These are phyloP conservation scores for Pulchroboletus neoregius DNA, from an alignment of 1,284 basidiomycete genomes.

Conservation along the genomic window DNA sequence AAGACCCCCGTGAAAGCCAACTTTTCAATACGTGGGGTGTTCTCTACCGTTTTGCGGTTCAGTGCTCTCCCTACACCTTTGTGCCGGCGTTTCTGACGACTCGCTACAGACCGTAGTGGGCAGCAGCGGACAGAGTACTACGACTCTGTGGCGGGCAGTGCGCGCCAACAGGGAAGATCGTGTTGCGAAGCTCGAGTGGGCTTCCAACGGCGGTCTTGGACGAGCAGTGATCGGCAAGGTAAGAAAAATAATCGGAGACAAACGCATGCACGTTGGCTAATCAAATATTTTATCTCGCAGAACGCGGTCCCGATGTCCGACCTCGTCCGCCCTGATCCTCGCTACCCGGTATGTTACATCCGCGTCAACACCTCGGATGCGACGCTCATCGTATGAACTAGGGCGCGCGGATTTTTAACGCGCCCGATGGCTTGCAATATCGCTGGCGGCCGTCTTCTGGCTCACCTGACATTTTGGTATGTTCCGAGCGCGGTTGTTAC, in stretches of 20 bases:
- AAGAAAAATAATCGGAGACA: constrained; percentile 15
- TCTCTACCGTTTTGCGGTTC: constrained; percentile 75
- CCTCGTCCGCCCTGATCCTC: constrained; percentile 63
- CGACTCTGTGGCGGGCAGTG: constrained; percentile 71
- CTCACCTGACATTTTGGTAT: constrained; percentile 59
- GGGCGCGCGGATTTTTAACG: constrained; percentile 68
- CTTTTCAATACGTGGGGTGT: constrained; percentile 78
- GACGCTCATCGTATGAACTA: constrained; percentile 31
- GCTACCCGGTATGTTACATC: constrained; percentile 47
- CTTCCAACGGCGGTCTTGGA: constrained; percentile 70
- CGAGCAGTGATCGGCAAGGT: constrained; percentile 81
- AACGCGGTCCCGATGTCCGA: constrained; percentile 75
- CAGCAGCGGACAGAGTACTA: constrained; percentile 61
- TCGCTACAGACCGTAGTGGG: constrained; percentile 54
- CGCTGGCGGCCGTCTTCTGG: constrained; percentile 65
- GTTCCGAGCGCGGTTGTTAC: constrained; percentile 31
- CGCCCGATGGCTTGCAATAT: constrained; percentile 75
- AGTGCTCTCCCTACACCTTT: constrained; percentile 20
- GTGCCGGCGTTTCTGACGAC: constrained; percentile 21
- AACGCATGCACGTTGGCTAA: constrained; percentile 16
- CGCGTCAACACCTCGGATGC: constrained; percentile 6
- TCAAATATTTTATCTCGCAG: constrained; percentile 38
- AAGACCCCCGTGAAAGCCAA: constrained; percentile 75
- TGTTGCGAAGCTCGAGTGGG: constrained; percentile 82
- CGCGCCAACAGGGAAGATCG: constrained; percentile 79